Evolutionary conservation across 2,329 filamentous ascomycete species (phyloP).

Genomic region (Trichoderma polysporum): DNA sequence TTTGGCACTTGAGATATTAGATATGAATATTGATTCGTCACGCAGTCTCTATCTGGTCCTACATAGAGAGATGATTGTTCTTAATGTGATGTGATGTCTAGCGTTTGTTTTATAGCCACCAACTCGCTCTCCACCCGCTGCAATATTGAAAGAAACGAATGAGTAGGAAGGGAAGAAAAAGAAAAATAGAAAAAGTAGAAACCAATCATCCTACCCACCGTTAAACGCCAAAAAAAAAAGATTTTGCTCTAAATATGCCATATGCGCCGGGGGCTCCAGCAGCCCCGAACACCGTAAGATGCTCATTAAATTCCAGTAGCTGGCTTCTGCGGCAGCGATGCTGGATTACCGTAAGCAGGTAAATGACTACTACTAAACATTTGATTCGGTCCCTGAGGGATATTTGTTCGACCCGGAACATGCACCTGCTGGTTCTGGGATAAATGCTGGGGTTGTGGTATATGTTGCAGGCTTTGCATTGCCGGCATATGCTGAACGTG

Average conservation of each 20-base stretch:
- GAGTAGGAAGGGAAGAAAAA: conserved; percentile 15
- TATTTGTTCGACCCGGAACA: conserved; percentile 48
- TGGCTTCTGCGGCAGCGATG: conserved; percentile 60
- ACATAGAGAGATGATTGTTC: conserved; percentile 9
- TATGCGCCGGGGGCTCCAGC: conserved; percentile 33
- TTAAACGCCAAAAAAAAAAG: conserved; percentile 37
- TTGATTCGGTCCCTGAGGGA: conserved; percentile 45
- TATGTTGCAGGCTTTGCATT: conserved; percentile 40
- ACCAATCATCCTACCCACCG: conserved; percentile 36
- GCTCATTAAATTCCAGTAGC: conserved; percentile 46
- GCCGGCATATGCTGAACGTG: conserved; percentile 44
- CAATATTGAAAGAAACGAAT: not conserved
- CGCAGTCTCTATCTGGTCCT: conserved; percentile 17
- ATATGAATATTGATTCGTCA: conserved; percentile 37
- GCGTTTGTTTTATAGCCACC: conserved; percentile 26
- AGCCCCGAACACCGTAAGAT: conserved; percentile 32
- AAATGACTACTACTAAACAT: conserved; percentile 53
- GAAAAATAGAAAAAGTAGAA: conserved; percentile 24
- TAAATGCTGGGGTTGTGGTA: conserved; percentile 41
- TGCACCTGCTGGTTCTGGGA: conserved; percentile 43
- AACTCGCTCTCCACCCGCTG: not conserved
- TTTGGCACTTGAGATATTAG: conserved; percentile 35
- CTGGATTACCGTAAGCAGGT: conserved; percentile 58
- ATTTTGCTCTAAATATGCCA: conserved; percentile 37
- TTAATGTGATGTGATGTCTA: conserved; percentile 27